Conservation (phyloP, 495 filamentous ascomycete species). For the Staphylotrichum tortipilum region DNA sequence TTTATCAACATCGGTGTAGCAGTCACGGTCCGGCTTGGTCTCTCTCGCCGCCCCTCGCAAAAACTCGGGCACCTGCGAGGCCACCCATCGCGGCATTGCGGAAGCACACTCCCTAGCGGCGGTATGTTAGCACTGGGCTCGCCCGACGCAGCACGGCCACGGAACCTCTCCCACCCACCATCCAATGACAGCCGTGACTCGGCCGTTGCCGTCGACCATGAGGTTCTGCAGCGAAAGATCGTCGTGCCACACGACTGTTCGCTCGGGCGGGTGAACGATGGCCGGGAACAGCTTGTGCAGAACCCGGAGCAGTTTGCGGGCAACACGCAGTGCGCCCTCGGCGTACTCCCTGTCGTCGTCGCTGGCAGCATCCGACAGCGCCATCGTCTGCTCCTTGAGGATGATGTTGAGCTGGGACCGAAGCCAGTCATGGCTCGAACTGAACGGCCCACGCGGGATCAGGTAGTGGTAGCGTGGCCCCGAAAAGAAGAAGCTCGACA, state of each 20-base stretch:
- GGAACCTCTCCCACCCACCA: neutral
- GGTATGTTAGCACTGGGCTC: conserved; percentile 10
- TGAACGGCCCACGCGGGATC: conserved; percentile 22
- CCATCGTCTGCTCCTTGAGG: conserved; percentile 19
- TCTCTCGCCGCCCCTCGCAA: neutral
- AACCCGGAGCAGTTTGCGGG: conserved; percentile 18
- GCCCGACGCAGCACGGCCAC: conserved; percentile 2
- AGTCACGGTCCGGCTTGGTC: neutral
- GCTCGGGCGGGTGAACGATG: conserved; percentile 6
- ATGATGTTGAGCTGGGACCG: conserved; percentile 20
- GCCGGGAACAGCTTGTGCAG: conserved; percentile 24
- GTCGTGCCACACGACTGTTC: conserved; percentile 1
- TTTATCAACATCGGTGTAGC: neutral
- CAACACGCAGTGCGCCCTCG: conserved; percentile 16
- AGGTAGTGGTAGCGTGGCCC: conserved; percentile 20
- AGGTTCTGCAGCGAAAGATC: neutral
- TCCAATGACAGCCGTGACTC: neutral
- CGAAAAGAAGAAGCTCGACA: conserved; percentile 13
- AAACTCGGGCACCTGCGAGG: neutral
- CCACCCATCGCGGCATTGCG: neutral
- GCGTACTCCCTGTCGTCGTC: conserved; percentile 22
- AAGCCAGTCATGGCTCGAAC: conserved; percentile 25
- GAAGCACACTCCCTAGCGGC: conserved; percentile 37
- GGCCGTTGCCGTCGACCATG: neutral
- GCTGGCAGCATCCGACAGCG: conserved; percentile 8